Evolutionary conservation across 345 rosid genomes (phyloP).

Genomic region (Populus alba): DNA sequence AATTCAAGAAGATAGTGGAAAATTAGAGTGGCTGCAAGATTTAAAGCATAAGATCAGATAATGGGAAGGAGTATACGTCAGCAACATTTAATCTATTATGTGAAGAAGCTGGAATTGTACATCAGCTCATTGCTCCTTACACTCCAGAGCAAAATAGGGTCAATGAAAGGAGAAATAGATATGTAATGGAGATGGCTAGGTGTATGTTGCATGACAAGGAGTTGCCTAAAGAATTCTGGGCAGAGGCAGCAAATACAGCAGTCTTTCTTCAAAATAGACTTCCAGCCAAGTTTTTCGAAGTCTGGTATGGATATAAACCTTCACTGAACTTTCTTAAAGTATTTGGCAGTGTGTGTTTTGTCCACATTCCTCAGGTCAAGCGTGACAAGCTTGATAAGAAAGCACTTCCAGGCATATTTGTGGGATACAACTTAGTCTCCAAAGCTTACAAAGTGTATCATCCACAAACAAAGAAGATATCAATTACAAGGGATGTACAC

Average conservation of each 20-base stretch:
- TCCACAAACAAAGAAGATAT: too few relatives aligned
- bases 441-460: too few relatives aligned
- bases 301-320: too few relatives aligned
- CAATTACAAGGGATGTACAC: neutral
- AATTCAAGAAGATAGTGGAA: constrained; percentile 5
- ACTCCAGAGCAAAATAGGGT: constrained; percentile 7
- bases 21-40: constrained; percentile 7
- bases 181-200: neutral
- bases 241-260: too few relatives aligned
- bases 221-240: neutral
- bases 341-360: too few relatives aligned
- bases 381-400: too few relatives aligned
- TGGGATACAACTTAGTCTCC: too few relatives aligned
- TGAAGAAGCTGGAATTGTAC: constrained; percentile 5
- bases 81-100: neutral
- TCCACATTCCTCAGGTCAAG: too few relatives aligned
- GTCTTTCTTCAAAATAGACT: too few relatives aligned
- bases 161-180: neutral
- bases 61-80: constrained; percentile 6
- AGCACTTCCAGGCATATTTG: too few relatives aligned
- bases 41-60: neutral
- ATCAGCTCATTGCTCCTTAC: constrained; percentile 8
- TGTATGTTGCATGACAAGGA: neutral
- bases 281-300: too few relatives aligned
- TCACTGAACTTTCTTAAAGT: too few relatives aligned